Evolutionary conservation across 345 rosid genomes (phyloP), one percentile per base, ranked within the genome.

Genomic region (Bruguiera parviflora): DNA sequence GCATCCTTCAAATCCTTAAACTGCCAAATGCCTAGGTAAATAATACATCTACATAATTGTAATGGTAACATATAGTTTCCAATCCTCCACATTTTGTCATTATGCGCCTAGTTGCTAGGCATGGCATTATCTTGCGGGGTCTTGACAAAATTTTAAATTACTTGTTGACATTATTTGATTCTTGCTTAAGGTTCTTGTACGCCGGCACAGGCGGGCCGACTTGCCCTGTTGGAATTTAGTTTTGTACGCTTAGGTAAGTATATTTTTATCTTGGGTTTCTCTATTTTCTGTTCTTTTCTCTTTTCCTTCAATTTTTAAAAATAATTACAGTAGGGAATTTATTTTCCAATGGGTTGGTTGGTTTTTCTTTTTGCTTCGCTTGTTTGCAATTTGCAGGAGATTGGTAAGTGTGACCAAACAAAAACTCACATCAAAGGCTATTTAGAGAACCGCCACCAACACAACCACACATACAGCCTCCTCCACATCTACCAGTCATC

Each of bases 151-250:
- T 28, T 0, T 2, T 21, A 8, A 27, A 5, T 22, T 35, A 52
- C 1, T 3, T 55, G 7, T 10, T 21, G 28, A 27, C 53, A 10
- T 20, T n/a, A 7, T 70, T 9, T n/a, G 25, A 8, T 10, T 28
- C 60, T 20, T 27, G 25, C 32, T 32, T 68, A 72, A 88, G 94
- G 77, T 88, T 86, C 63, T 84, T 92, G 90, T 80, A 80, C 67
- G 77, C 87, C 11, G 89, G 93, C 71, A 83, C 92, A 2, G 91
- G 86, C 6, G 96, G 92, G 19, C 90, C 97, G 6, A 83, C 88
- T 2, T 93, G 90, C 77, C 98, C 96, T 0, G 89, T 93, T 62
- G 98, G 97, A 72, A 89, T 90, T 73, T 92, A 92, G 77, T 62
- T 27, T 73, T 65, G 69, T 70, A 55, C 10, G 27, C 18, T 43